Base-by-base conservation (phyloP, 139 green algal genomes). In the Chlorella sp. region DNA sequence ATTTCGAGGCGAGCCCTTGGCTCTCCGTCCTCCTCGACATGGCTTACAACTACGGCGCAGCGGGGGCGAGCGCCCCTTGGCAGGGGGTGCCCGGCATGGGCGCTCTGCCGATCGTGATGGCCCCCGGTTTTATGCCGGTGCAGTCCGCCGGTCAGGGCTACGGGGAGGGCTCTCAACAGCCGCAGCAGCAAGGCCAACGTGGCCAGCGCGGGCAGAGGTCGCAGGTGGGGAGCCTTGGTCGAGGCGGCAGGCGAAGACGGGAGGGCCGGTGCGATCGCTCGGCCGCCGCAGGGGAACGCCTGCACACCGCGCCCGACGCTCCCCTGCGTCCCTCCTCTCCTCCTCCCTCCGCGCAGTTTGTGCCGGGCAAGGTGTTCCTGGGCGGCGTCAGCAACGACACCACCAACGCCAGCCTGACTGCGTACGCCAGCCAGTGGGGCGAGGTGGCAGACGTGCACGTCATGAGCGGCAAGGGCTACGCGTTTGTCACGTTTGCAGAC, bases 401-500 rank as follows among this genome's bases (percentile, higher is more conserved):
- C 5, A 89, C 81, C 21, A 87, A 87, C 55, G 87, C 93, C 35
- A 79, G 77, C 4, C 63, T 93, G 53, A 23, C 73, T 5, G 67
- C 81, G 3, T 94, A 94, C 71, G 88, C 81, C 62, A 40, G 50
- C 7, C 83, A 90, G 75, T 94, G 90, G 87, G 90, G 90, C 48
- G 85, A 91, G 51, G 68, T 94, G 2, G 70, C 79, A 2, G 90
- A 94, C 62, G 77, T 79, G 46, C 85, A 90, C 17, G 76, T 93
- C n/a, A 92, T 94, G 88, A 81, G 85, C 33, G 87, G 88, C 38
- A 80, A 90, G 31, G 86, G 86, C 40, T 94, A 93, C 77, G 90
- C 85, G 23, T 94, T 94, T 79, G 85, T 94, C n/a, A 94, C 90
- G 4, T 94, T 89, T 50, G 42, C 67, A 1, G 81, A 88, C 64